Evolutionary conservation across 176 grass and related monocot genomes (phyloP).

Genomic region (Musa schizocarpa): DNA sequence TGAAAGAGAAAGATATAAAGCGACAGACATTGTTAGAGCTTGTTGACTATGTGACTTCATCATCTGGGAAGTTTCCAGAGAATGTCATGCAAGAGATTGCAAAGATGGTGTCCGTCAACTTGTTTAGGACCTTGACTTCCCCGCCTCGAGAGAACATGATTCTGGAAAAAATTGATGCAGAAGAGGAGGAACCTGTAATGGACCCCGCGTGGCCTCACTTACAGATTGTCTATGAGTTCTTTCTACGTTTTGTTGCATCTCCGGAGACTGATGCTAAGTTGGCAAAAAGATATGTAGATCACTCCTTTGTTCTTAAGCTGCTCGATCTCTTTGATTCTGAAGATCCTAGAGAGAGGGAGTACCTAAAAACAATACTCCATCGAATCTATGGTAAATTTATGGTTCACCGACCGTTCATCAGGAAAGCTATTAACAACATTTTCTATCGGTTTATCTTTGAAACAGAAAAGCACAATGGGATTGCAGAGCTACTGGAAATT

Average conservation of each 20-base stretch:
- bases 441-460: conserved; percentile 25
- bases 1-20: conserved; percentile 28
- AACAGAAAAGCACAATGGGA: conserved; percentile 23
- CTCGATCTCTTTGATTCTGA: conserved; percentile 32
- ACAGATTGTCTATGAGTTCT: conserved; percentile 25
- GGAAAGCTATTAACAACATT: conserved; percentile 28
- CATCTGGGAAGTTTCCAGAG: conserved; percentile 24
- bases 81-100: conserved; percentile 24
- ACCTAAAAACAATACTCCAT: conserved; percentile 25
- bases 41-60: conserved; percentile 21
- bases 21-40: conserved; percentile 25
- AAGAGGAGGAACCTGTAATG: conserved; percentile 25
- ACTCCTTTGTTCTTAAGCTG: conserved; percentile 27
- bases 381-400: conserved; percentile 30
- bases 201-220: conserved; percentile 24
- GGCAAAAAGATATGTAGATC: conserved; percentile 28
- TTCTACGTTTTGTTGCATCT: conserved; percentile 25
- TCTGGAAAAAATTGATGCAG: conserved; percentile 17
- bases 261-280: conserved; percentile 26
- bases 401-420: conserved; percentile 26
- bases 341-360: conserved; percentile 33
- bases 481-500: conserved; percentile 26
- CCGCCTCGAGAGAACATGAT: conserved; percentile 20
- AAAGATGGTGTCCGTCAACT: conserved; percentile 24
- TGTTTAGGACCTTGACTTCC: conserved; percentile 19